Base-by-base conservation (phyloP, 1,284 basidiomycete genomes). In the Malassezia psittaci region DNA sequence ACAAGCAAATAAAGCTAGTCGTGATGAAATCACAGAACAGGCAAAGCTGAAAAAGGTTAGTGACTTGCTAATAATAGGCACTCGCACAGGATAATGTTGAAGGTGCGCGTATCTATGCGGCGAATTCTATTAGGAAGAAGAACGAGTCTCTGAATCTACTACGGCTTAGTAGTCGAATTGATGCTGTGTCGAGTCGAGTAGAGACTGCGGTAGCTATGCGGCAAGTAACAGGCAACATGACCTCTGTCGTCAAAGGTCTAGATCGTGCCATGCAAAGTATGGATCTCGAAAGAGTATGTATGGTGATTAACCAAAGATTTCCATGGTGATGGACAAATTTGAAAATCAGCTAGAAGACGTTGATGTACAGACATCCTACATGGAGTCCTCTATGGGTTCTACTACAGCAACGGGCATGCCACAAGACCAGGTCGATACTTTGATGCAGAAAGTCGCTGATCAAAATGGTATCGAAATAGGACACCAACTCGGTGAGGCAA, bases 161-260 rank as follows among this genome's bases (percentile, higher is more conserved):
- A n/a, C 59, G 72, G 7, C 54, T 74, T 2, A 62, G 64, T 13
- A 68, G 67, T 47, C 63, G 94, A 33, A 90, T 98, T 75, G 94
- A 99, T 74, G 91, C 94, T 5, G 94, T 98, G 5, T 87, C 90
- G 1, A 91, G 88, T 68, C 79, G 94, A 21, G 93, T 99, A 0
- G 93, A 99, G 78, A 98, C 94, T n/a, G 94, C 94, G 0, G 91
- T 98, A 39, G 96, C 93, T 51, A 96, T 99, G 90, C 83, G 90
- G 48, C 76, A 77, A 52, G 72, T 74, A 8, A 93, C 93, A 19
- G 89, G 89, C 11, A 90, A 85, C 75, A 96, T 98, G 93, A 86
- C 89, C 9, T 85, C 84, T 24, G 94, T 98, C 6, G 94, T 99
- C 50, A 86, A 85, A 73, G 91, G 91, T 18, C 96, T 99, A 91